phyloP scores from a whole-genome alignment of 1,284 basidiomycete species.

The Tilletiopsis washingtonensis region DNA sequence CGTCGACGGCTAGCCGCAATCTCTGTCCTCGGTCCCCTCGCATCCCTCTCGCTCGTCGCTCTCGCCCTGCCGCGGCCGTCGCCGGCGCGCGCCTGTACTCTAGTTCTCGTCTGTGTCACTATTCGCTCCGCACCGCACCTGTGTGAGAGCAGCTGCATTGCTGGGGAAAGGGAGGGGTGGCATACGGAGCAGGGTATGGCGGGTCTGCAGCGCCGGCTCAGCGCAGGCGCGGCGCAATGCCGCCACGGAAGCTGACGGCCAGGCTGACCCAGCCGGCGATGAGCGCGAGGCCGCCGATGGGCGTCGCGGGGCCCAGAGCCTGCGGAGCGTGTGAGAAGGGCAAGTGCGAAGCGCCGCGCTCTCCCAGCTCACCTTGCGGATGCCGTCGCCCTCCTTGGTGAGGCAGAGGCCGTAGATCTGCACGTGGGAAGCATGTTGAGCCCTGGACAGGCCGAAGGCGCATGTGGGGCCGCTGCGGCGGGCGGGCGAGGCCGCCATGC shows the following conservation, averaged over 20 bases:
- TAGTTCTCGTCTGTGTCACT: too few relatives aligned
- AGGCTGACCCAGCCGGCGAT: constrained; percentile 40
- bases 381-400: constrained; percentile 24
- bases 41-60: not conserved
- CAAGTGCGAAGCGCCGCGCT: too few relatives aligned
- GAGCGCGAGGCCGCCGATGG: constrained; percentile 38
- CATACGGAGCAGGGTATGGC: too few relatives aligned
- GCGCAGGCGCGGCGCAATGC: too few relatives aligned
- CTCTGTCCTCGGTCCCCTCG: not conserved
- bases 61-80: not conserved
- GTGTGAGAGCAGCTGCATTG: too few relatives aligned
- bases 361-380: constrained; percentile 36
- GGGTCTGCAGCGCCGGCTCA: too few relatives aligned
- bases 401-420: constrained; percentile 43
- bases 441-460: constrained; percentile 1
- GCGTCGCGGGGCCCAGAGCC: constrained; percentile 38
- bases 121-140: too few relatives aligned
- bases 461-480: too few relatives aligned
- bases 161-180: too few relatives aligned
- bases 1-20: not conserved
- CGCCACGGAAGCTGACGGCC: too few relatives aligned
- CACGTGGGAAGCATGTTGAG: constrained; percentile 1
- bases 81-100: not conserved
- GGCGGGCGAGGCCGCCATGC: too few relatives aligned
- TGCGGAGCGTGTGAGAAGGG: too few relatives aligned